Conservation (phyloP, 352 stramenopile species). For the Phytophthora syringae region DNA sequence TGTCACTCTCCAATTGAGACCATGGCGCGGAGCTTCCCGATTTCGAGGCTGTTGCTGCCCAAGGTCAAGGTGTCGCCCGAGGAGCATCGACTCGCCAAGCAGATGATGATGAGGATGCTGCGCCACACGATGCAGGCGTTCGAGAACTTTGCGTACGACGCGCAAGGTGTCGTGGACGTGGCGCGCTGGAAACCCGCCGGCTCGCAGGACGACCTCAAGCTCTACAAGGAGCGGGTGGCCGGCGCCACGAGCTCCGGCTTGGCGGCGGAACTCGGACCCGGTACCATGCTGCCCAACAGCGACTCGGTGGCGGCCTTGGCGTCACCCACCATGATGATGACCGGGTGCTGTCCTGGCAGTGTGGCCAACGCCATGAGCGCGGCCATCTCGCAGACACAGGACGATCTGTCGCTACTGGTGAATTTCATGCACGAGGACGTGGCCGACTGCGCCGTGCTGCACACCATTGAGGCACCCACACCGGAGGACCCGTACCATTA, state of each 20-base stretch:
- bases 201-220: conserved; percentile 52
- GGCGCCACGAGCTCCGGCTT: conserved; percentile 36
- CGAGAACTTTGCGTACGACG: conserved; percentile 45
- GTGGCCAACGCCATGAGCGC: conserved; percentile 59
- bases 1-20: background rate
- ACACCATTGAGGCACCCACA: conserved; percentile 38
- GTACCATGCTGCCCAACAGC: conserved; percentile 41
- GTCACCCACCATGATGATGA: conserved; percentile 46
- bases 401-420: conserved; percentile 52
- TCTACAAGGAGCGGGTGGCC: conserved; percentile 52
- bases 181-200: conserved; percentile 49
- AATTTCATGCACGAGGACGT: conserved; percentile 50
- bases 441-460: conserved; percentile 37
- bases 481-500: conserved; percentile 49
- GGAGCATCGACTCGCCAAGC: conserved; percentile 44
- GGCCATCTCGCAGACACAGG: conserved; percentile 45
- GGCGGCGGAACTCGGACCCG: conserved; percentile 32
- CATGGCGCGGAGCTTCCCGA: conserved; percentile 52
- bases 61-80: conserved; percentile 43
- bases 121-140: conserved; percentile 55
- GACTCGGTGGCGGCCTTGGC: conserved; percentile 36
- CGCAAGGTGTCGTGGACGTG: conserved; percentile 43
- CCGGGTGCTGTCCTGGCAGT: conserved; percentile 45
- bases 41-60: conserved; percentile 57
- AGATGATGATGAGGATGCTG: conserved; percentile 54